Base-by-base conservation (phyloP, 441 rosid species). In the Eruca vesicaria region DNA sequence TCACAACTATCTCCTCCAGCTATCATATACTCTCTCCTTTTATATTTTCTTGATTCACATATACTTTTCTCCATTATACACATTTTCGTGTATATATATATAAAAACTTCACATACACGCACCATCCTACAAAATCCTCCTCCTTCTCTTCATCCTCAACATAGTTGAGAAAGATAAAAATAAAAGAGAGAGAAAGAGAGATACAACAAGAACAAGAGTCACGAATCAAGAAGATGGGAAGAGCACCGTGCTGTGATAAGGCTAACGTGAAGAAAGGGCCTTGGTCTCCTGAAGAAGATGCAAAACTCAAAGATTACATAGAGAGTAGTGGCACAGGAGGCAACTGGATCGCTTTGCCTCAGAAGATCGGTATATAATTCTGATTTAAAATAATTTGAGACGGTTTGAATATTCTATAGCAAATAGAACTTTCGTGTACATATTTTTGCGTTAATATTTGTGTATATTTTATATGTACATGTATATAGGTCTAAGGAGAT, bases 191-290 rank as follows among this genome's bases (percentile, higher is more conserved):
- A 70, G 52, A 71, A 33, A 73, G 57, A 71, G 48, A 71, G 5
- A 77, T 20, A 52, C 6, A 52, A 53, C 68, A 10, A 29, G 31
- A 29, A 19, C 64, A 26, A 41, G 68, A 33, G 52, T 58, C 50
- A 12, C 67, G 9, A 55, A 50, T 52, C 62, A 43, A 63, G 77
- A 77, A 53, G 83, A 89, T 89, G 94, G 94, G 94, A 64, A 80
- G 92, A 86, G 92, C 94, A 77, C 94, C 94, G 50, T 89, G 94
- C 77, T 87, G 92, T 69, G 94, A 89, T 80, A 87, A 89, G 79
- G 85, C 92, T 60, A 89, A 79, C 74, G 94, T 89, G 73, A 89
- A 89, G 89, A 89, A 81, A 83, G 94, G 94, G 7, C 89, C 94
- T 12, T 89, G 94, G 94, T 89, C 94, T 43, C 91, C 94, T 29